phyloP scores from a whole-genome alignment of 1,139 yeast species.

The Yamadazyma siamensis region DNA sequence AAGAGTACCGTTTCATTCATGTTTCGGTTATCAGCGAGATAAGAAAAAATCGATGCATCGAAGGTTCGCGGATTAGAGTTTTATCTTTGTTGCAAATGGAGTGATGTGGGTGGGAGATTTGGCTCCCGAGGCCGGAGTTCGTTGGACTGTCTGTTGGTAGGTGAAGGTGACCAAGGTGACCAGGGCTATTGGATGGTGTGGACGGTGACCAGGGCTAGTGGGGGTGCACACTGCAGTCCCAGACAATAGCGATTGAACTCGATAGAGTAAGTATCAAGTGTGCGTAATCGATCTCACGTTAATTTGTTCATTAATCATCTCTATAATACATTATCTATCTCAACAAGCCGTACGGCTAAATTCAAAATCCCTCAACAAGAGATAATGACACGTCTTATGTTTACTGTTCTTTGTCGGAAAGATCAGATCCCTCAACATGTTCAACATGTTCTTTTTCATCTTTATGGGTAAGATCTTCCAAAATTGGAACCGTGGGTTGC shows the following conservation, averaged over 20 bases:
- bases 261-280: too few species aligned
- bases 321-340: slow-evolving; percentile 11
- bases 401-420: too few species aligned
- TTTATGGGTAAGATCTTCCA: slow-evolving; percentile 5
- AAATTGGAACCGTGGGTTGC: slow-evolving; percentile 11
- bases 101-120: too few species aligned
- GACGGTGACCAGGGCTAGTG: too few species aligned
- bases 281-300: too few species aligned
- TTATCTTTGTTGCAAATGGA: too few species aligned
- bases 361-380: slow-evolving; percentile 13
- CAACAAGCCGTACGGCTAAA: slow-evolving; percentile 11
- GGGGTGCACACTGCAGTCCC: too few species aligned
- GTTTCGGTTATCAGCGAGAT: background rate
- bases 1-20: slow-evolving; percentile 5
- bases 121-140: too few species aligned
- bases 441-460: slow-evolving; percentile 11
- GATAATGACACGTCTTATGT: slow-evolving; percentile 9
- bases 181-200: too few species aligned
- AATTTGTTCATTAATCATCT: slow-evolving; percentile 9
- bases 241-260: too few species aligned
- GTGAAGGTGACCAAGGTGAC: too few species aligned
- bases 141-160: too few species aligned
- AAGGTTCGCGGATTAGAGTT: background rate
- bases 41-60: background rate
- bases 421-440: slow-evolving; percentile 13